These are phyloP conservation scores for Hanseniaspora meyeri DNA, from an alignment of 805 yeast genomes.

Conservation along the genomic window DNA sequence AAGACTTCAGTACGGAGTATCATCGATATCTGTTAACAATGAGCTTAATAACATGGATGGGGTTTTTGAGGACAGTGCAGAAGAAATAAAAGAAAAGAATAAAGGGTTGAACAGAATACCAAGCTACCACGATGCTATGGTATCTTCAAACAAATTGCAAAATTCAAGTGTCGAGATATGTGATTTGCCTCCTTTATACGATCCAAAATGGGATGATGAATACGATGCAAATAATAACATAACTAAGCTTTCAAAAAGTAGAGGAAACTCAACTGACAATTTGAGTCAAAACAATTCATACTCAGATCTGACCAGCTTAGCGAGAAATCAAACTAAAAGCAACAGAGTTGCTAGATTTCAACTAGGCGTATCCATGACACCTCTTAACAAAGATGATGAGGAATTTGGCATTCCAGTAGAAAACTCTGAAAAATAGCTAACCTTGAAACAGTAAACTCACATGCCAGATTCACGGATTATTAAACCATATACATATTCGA, in stretches of 20 bases:
- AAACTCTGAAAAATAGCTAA: neutral
- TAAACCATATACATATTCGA: no score
- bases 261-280: neutral
- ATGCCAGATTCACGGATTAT: neutral
- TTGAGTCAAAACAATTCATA: neutral
- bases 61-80: neutral
- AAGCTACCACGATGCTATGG: constrained; percentile 11
- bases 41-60: neutral
- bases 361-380: constrained; percentile 11
- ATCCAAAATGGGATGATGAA: constrained; percentile 12
- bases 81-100: neutral
- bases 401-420: neutral
- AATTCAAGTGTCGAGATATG: constrained; percentile 3
- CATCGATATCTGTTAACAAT: neutral
- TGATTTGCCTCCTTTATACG: constrained; percentile 9
- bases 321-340: neutral
- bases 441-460: neutral
- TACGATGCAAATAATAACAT: neutral
- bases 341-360: constrained; percentile 10
- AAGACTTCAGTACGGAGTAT: constrained; percentile 7
- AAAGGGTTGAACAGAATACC: constrained; percentile 5
- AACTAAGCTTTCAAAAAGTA: neutral
- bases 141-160: constrained; percentile 3
- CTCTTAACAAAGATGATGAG: neutral
- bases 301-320: neutral